These are phyloP conservation scores for Chrysanthemum lavandulifolium DNA, from an alignment of 129 eudicot species.

Conservation along the genomic window DNA sequence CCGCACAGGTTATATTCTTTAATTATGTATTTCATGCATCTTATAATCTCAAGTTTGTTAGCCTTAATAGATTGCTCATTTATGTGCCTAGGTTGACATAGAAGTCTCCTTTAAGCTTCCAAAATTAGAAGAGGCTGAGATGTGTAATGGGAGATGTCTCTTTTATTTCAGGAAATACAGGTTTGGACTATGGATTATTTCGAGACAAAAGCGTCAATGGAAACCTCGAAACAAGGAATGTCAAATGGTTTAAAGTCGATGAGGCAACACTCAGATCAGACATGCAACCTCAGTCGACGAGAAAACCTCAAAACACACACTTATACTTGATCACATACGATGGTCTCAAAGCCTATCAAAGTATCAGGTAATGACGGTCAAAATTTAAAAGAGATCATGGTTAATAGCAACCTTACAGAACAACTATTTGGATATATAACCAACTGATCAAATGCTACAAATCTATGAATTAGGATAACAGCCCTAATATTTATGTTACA, in stretches of 20 bases:
- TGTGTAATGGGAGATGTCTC: too few relatives aligned
- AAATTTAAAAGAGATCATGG: slow-evolving; percentile 13
- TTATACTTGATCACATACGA: not conserved
- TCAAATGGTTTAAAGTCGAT: too few relatives aligned
- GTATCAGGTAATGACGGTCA: slow-evolving; percentile 9
- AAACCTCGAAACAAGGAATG: too few relatives aligned
- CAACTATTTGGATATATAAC: slow-evolving; percentile 14
- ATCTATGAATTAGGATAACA: slow-evolving; percentile 9
- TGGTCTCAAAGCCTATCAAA: slow-evolving; percentile 6
- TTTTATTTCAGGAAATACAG: too few relatives aligned
- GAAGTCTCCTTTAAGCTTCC: slow-evolving; percentile 44
- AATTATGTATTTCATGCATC: not conserved
- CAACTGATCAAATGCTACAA: not conserved
- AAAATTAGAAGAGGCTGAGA: slow-evolving; percentile 41
- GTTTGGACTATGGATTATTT: too few relatives aligned
- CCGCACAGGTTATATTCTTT: slow-evolving; percentile 27
- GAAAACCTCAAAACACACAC: too few relatives aligned
- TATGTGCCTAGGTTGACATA: slow-evolving; percentile 46
- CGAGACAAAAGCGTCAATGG: too few relatives aligned
- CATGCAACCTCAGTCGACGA: too few relatives aligned
- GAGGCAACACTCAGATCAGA: too few relatives aligned
- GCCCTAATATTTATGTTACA: slow-evolving; percentile 11
- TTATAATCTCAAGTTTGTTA: not conserved
- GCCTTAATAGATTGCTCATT: not conserved
- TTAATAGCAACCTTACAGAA: slow-evolving; percentile 7